Conservation (phyloP, 2,329 filamentous ascomycete genomes). For the Sporothrix phasma region DNA sequence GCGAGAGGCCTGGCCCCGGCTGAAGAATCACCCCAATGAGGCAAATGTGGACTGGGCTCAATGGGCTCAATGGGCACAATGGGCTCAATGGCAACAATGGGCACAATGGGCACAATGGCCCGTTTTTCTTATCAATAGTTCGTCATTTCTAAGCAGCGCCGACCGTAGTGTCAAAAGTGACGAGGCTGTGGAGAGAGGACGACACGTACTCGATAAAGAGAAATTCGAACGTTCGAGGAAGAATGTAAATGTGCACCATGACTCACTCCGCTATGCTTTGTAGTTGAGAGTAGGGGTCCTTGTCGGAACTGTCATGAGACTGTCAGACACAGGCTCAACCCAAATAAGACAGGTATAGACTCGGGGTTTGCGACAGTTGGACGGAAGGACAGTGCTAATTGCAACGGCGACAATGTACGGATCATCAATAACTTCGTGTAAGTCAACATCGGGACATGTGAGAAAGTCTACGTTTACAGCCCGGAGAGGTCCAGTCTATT, state of each 20-base stretch:
- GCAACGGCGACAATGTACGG: background rate
- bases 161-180: background rate
- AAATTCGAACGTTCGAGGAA: background rate
- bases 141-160: background rate
- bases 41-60: background rate
- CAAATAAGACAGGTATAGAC: too few species aligned
- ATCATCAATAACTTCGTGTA: background rate
- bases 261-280: background rate
- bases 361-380: background rate
- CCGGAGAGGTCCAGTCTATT: background rate
- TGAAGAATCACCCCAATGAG: background rate
- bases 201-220: background rate
- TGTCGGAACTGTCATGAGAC: too few species aligned
- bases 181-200: background rate
- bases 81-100: too few species aligned
- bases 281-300: too few species aligned
- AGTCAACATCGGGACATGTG: background rate
- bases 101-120: background rate
- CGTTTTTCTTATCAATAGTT: background rate
- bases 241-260: background rate
- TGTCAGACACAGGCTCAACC: too few species aligned
- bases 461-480: too few species aligned
- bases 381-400: background rate
- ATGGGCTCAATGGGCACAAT: background rate
- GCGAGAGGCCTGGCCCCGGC: background rate